Evolutionary conservation across 164 flowering plant genomes (phyloP), one percentile per base, ranked within the genome.

Genomic region (Piper betle): DNA sequence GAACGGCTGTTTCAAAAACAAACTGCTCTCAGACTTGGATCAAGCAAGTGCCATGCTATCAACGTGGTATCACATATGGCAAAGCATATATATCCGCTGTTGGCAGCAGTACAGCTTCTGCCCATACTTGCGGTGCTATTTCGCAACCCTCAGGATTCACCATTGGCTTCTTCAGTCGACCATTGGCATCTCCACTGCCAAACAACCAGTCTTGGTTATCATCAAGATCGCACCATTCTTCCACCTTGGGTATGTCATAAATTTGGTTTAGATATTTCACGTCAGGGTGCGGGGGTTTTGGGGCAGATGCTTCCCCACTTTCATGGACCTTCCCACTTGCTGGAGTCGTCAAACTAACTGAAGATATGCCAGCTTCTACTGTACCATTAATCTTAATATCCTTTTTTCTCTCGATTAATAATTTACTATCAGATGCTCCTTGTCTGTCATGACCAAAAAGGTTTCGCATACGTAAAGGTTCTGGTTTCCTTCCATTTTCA

Each of bases 11-110:
- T 59, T 17, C 20, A 43, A 39, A 55, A 57, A 42, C 60, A 43
- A 25, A 9, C 58, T 0, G 58, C 57, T 59, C 20, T 20, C 8
- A 25, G 10, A 52, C 37, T 37, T 19, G 50, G 50, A 46, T 46
- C 50, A 8, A 15, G 50, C 57, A 37, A n/a, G 40, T 42, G 33
- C 20, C 52, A 60, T 4, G n/a, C 37, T 62, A 59, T 58, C 80
- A 89, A 76, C 81, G 81, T 1, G 91, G 96, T 71, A 89, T 76
- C 62, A 89, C 96, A 69, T 89, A 89, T 0, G 93, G 96, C 63
- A 89, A 72, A 19, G 86, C 93, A 74, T 52, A 76, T 61, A 84
- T 69, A 73, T 86, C 96, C 58, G 82, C 86, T 3, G 82, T 72
- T 40, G 77, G 86, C 50, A 86, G 74, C 59, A 38, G 75, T 58